Evolutionary conservation across 768 basidiomycete species (phyloP).

Genomic region (Termitomyces sp.): DNA sequence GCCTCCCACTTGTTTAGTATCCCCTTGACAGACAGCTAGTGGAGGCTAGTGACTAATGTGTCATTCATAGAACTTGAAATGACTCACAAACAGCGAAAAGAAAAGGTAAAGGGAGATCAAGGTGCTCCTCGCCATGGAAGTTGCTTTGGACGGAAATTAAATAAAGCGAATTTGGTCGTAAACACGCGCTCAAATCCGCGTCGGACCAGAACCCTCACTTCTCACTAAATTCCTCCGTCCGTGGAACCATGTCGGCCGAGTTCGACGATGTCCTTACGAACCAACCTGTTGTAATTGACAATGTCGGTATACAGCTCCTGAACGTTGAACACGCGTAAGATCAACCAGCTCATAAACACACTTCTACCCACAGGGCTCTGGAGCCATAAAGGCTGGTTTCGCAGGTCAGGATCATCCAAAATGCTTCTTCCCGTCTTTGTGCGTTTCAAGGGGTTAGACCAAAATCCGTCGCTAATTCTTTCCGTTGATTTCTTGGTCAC

Average conservation of each 20-base stretch:
- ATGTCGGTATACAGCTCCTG: conserved; percentile 49
- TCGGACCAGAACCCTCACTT: conserved; percentile 9
- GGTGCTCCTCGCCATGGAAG: conserved; percentile 8
- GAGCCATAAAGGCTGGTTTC: conserved; percentile 98
- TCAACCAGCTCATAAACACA: conserved; percentile 19
- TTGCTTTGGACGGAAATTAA: background rate
- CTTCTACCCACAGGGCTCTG: conserved; percentile 69
- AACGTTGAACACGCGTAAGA: background rate
- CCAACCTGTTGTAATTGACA: conserved; percentile 98
- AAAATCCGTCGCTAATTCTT: conserved; percentile 17
- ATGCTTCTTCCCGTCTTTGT: conserved; percentile 99
- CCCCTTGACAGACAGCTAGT: conserved; percentile 28
- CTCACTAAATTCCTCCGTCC: conserved; percentile 5
- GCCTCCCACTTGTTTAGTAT: conserved; percentile 77
- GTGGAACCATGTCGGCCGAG: conserved; percentile 65
- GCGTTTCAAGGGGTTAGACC: conserved; percentile 43
- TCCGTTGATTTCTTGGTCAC: conserved; percentile 18
- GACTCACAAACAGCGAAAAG: conserved; percentile 20
- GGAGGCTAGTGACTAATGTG: background rate
- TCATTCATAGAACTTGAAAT: background rate
- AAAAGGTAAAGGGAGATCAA: conserved; percentile 8
- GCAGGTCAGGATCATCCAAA: conserved; percentile 99
- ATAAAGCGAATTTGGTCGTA: background rate
- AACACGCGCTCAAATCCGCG: conserved; percentile 5
- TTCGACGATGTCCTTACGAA: conserved; percentile 95